phyloP scores from a whole-genome alignment of 306 rosid genomes.

The Morella rubra region DNA sequence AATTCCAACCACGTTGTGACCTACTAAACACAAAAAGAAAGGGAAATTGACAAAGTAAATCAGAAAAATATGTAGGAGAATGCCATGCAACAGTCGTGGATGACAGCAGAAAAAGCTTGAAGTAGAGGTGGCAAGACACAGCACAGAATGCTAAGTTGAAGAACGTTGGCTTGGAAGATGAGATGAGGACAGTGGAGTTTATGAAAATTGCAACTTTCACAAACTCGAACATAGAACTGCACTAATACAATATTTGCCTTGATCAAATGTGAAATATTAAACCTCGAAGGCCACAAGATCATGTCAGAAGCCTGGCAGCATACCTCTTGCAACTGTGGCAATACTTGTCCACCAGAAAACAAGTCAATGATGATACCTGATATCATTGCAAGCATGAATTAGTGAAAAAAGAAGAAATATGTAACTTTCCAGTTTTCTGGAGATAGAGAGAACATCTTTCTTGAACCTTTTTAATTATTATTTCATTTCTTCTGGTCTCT shows the following conservation, averaged over 20 bases:
- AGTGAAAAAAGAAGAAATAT: conserved; percentile 22
- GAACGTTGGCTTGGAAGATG: neutral
- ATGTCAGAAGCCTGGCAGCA: neutral
- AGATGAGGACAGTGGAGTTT: neutral
- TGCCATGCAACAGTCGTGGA: conserved; percentile 3
- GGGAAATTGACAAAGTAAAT: conserved; percentile 11
- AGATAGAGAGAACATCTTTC: neutral
- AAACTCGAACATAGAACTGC: neutral
- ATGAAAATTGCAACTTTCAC: neutral
- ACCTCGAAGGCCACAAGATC: neutral
- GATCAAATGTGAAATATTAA: neutral
- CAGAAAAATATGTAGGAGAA: conserved; percentile 7
- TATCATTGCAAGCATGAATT: conserved; percentile 42
- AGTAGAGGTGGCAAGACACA: neutral
- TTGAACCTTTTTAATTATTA: too few relatives aligned
- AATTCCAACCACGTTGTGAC: conserved; percentile 72
- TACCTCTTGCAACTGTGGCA: conserved; percentile 87
- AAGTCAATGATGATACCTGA: conserved; percentile 84
- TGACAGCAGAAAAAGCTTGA: neutral
- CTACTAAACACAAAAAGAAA: conserved; percentile 33
- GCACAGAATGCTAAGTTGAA: neutral
- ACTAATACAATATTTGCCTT: neutral
- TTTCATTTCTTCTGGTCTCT: too few relatives aligned
- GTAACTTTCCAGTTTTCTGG: neutral
- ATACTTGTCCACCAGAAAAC: conserved; percentile 72